Percentiles rank a stretch among this genome's conserved stretches.
Conservation (phyloP, 352 stramenopile genomes). For the Globisporangium alternatum region DNA sequence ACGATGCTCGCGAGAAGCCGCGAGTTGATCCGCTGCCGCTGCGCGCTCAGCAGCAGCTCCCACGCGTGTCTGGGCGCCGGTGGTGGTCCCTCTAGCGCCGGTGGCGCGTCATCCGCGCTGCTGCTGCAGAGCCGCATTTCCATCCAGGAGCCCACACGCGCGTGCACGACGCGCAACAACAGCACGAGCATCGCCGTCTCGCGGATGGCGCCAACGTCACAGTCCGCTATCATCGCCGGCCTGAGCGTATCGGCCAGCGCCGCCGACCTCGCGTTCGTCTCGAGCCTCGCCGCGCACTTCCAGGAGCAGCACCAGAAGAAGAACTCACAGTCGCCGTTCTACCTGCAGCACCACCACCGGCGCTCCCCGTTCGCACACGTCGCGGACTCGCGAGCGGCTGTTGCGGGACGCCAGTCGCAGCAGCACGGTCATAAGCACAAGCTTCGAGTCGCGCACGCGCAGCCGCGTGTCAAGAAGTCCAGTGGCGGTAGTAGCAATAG, state of each 20-base stretch:
- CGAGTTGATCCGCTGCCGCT: slow-evolving; percentile 7
- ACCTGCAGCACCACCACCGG: slow-evolving; percentile 12
- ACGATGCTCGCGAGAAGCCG: slow-evolving; percentile 7
- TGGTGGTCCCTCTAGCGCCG: background rate
- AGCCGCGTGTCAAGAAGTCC: slow-evolving; percentile 1
- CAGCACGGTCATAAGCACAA: slow-evolving; percentile 3
- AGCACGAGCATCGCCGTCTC: slow-evolving; percentile 12
- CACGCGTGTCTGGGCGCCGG: slow-evolving; percentile 3
- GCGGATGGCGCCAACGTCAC: background rate
- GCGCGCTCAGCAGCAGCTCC: slow-evolving; percentile 7
- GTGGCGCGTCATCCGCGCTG: background rate
- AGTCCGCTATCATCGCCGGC: background rate
- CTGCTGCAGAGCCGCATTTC: slow-evolving; percentile 14
- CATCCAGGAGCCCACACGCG: slow-evolving; percentile 8
- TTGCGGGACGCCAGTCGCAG: slow-evolving; percentile 1
- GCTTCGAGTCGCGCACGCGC: background rate
- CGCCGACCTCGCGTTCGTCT: slow-evolving; percentile 17
- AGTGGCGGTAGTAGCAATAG: background rate
- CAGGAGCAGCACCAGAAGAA: slow-evolving; percentile 13
- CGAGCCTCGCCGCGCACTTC: slow-evolving; percentile 14
- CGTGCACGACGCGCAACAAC: slow-evolving; percentile 11
- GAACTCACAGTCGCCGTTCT: slow-evolving; percentile 1
- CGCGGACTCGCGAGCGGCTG: slow-evolving; percentile 3
- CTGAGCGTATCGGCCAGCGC: slow-evolving; percentile 12
- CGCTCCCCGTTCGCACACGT: slow-evolving; percentile 17